These are phyloP conservation scores for Fabrea salina DNA, from an alignment of 169 alveolate genomes.

Conservation along the genomic window DNA sequence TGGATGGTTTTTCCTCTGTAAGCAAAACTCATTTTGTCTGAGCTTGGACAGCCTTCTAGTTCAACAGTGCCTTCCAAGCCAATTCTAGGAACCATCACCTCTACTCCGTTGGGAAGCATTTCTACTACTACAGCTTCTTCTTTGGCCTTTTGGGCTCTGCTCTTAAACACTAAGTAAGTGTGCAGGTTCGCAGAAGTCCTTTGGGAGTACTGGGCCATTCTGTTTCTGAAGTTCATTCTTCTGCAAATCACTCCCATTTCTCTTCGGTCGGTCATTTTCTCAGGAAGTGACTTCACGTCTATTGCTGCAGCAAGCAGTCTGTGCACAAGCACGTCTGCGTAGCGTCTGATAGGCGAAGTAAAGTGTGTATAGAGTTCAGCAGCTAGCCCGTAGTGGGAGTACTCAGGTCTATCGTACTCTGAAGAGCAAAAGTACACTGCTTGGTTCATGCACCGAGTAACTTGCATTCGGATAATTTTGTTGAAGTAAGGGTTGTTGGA, in stretches of 20 bases:
- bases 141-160: conserved; percentile 43
- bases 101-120: conserved; percentile 43
- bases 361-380: conserved; percentile 96
- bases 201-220: conserved; percentile 92
- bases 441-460: conserved; percentile 95
- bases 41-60: neutral
- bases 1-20: neutral
- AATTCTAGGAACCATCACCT: conserved; percentile 64
- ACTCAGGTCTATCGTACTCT: conserved; percentile 77
- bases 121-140: conserved; percentile 45
- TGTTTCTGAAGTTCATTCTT: conserved; percentile 86
- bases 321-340: conserved; percentile 97
- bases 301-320: conserved; percentile 91
- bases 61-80: conserved; percentile 60
- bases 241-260: conserved; percentile 90
- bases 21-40: neutral
- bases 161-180: conserved; percentile 86
- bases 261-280: conserved; percentile 78
- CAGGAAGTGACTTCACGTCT: conserved; percentile 79
- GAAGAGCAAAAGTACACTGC: conserved; percentile 88
- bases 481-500: conserved; percentile 83
- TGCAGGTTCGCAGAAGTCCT: conserved; percentile 89
- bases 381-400: conserved; percentile 95
- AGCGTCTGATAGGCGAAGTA: conserved; percentile 99
- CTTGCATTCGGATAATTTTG: conserved; percentile 86